A percentile compares a stretch with the other conserved stretches of the same genome.
phyloP scores from a whole-genome alignment of 1,139 yeast genomes.

The Lodderomyces beijingensis region DNA sequence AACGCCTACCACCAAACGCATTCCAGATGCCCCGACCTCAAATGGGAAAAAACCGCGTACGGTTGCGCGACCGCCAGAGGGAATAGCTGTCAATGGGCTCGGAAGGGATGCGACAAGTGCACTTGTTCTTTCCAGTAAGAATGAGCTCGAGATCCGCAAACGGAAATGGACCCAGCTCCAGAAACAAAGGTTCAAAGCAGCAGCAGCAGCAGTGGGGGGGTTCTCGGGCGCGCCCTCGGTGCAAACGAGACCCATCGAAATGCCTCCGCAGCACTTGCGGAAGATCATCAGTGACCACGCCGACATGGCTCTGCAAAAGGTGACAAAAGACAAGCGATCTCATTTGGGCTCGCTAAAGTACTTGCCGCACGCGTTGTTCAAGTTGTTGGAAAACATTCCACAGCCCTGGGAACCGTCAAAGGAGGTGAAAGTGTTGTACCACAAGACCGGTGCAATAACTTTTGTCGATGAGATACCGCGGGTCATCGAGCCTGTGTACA shows the following conservation, averaged over 20 bases:
- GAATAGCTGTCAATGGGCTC: too few species aligned
- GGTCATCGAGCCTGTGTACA: constrained; percentile 86
- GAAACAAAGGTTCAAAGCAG: constrained; percentile 42
- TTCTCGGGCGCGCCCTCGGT: constrained; percentile 41
- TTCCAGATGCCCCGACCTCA: neutral
- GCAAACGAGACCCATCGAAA: constrained; percentile 54
- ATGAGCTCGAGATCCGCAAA: constrained; percentile 40
- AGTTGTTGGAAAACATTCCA: constrained; percentile 92
- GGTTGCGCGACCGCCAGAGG: too few species aligned
- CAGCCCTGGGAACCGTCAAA: constrained; percentile 95
- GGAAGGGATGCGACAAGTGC: too few species aligned
- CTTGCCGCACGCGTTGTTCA: constrained; percentile 92
- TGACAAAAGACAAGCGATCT: constrained; percentile 84
- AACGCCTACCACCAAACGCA: too few species aligned
- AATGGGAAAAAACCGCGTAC: neutral
- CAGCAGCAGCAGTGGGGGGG: neutral
- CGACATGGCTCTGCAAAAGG: constrained; percentile 74
- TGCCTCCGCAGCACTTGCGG: constrained; percentile 94
- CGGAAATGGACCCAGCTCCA: constrained; percentile 66
- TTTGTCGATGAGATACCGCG: constrained; percentile 91
- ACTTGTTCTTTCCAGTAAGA: constrained; percentile 4
- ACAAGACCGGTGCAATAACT: constrained; percentile 89
- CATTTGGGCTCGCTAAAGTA: constrained; percentile 89
- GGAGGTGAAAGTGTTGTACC: constrained; percentile 86
- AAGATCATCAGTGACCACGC: constrained; percentile 83